phyloP scores from a whole-genome alignment of 805 yeast genomes.

The Suhomyces sp. region DNA sequence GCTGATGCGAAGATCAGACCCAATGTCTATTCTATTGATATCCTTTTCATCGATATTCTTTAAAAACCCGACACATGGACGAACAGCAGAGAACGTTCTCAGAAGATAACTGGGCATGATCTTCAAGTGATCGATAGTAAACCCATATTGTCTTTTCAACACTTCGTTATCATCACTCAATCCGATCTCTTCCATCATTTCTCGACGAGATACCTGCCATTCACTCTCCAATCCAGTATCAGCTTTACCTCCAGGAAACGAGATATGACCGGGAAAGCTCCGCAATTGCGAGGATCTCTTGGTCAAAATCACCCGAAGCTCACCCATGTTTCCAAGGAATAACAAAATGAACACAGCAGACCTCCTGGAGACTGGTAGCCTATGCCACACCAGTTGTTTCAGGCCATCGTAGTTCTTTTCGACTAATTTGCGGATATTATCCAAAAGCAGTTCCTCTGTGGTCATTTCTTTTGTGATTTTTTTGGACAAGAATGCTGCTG shows the following conservation, averaged over 20 bases:
- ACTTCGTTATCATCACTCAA: slow-evolving; percentile 48
- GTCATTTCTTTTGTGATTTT: too few relatives aligned
- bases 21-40: slow-evolving; percentile 21
- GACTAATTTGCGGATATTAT: slow-evolving; percentile 32
- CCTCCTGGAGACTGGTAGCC: slow-evolving; percentile 63
- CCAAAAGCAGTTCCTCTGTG: slow-evolving; percentile 21
- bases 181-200: slow-evolving; percentile 87
- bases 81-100: slow-evolving; percentile 76
- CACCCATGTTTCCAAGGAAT: slow-evolving; percentile 71
- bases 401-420: slow-evolving; percentile 33
- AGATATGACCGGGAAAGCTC: slow-evolving; percentile 84
- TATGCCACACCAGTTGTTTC: slow-evolving; percentile 54
- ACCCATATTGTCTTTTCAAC: slow-evolving; percentile 47
- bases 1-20: slow-evolving; percentile 24
- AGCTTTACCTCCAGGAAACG: slow-evolving; percentile 93
- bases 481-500: too few relatives aligned
- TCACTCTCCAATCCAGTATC: slow-evolving; percentile 66
- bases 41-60: slow-evolving; percentile 21
- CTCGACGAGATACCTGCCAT: slow-evolving; percentile 76
- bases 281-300: slow-evolving; percentile 68
- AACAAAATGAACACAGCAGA: slow-evolving; percentile 78
- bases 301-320: slow-evolving; percentile 75
- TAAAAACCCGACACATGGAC: slow-evolving; percentile 74
- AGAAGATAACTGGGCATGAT: slow-evolving; percentile 78
- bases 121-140: slow-evolving; percentile 58